Conservation (phyloP, 176 grass and related monocot genomes). For the Paspalum notatum region DNA sequence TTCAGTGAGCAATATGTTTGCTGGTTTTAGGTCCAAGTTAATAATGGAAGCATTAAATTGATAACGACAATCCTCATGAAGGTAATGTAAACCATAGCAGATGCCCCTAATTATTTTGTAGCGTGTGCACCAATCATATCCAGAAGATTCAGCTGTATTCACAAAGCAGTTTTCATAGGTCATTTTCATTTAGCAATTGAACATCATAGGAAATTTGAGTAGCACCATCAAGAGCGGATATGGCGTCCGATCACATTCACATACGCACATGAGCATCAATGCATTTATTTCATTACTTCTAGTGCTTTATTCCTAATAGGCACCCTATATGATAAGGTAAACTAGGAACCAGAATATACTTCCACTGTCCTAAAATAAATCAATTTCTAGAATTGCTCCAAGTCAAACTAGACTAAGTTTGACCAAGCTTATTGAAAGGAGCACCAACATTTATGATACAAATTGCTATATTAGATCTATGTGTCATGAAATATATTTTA, state of each 20-base stretch:
- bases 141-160: constrained; percentile 25
- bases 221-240: too few species aligned
- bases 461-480: too few species aligned
- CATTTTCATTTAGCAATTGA: not conserved
- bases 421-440: too few species aligned
- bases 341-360: too few species aligned
- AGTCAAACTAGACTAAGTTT: too few species aligned
- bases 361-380: too few species aligned
- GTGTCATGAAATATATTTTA: too few species aligned
- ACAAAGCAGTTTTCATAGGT: not conserved
- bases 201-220: not conserved
- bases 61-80: not conserved
- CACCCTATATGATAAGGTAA: too few species aligned
- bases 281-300: not conserved
- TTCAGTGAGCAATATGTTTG: not conserved
- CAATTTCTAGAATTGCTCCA: too few species aligned
- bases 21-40: constrained; percentile 19
- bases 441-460: too few species aligned
- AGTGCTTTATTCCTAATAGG: too few species aligned
- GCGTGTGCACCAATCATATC: constrained; percentile 3
- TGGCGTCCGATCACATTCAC: not conserved
- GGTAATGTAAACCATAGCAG: constrained; percentile 12
- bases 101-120: not conserved
- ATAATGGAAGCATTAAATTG: not conserved
- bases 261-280: not conserved